Evolutionary conservation across 345 rosid genomes (phyloP).

Genomic region (Reutealis trisperma): DNA sequence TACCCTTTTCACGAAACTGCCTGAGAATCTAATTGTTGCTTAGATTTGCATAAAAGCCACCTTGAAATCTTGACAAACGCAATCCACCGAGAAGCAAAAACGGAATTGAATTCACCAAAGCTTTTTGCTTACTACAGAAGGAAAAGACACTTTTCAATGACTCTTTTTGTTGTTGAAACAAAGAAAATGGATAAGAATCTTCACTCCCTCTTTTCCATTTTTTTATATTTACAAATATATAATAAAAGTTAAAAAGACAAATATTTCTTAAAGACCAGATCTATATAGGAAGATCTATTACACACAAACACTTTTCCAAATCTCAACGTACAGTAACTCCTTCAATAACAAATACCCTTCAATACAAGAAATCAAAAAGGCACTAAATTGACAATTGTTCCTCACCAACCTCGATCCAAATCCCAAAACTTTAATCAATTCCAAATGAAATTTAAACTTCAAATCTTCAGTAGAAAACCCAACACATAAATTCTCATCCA

Average conservation of each 20-base stretch:
- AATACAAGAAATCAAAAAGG: constrained; percentile 3
- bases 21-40: not conserved
- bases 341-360: not conserved
- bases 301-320: not conserved
- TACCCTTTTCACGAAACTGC: constrained; percentile 9
- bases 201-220: constrained; percentile 16
- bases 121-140: not conserved
- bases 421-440: not conserved
- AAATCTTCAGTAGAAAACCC: not conserved
- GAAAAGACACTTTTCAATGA: constrained; percentile 1
- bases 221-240: not conserved
- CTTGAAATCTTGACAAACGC: not conserved
- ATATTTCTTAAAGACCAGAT: constrained; percentile 14
- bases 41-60: constrained; percentile 9
- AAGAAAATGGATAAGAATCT: constrained; percentile 13
- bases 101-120: not conserved
- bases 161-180: constrained; percentile 6
- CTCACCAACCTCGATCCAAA: constrained; percentile 12
- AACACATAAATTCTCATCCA: not conserved
- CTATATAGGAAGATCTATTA: constrained; percentile 12
- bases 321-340: not conserved
- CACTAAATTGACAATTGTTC: not conserved
- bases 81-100: constrained; percentile 12
- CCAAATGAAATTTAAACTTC: not conserved
- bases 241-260: constrained; percentile 16